Conservation (phyloP, 148 eudicot genomes). For the Rhododendron williamsianum region DNA sequence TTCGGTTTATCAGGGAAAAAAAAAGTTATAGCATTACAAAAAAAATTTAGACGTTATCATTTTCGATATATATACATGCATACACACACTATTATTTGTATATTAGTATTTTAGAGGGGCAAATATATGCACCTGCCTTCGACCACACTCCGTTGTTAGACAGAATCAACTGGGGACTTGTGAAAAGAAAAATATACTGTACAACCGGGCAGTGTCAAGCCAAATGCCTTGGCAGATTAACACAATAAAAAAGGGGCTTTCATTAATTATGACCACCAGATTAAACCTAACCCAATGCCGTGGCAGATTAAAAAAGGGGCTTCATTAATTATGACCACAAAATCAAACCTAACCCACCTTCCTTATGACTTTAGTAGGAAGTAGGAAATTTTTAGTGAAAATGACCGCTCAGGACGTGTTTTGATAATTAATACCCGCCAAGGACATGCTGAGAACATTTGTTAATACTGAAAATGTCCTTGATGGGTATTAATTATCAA, state of each 20-base stretch:
- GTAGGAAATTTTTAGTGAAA: no score
- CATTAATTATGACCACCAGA: conserved; percentile 3
- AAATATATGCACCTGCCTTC: background rate
- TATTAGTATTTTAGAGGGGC: background rate
- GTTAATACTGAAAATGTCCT: no score
- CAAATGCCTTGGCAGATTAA: background rate
- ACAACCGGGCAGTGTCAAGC: background rate
- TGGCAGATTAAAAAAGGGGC: background rate
- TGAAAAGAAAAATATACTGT: background rate
- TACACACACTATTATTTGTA: background rate
- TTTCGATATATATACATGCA: background rate
- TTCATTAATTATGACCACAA: background rate
- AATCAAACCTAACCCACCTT: conserved; percentile 10
- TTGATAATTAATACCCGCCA: no score
- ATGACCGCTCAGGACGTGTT: no score
- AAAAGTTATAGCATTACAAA: no score
- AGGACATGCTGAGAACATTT: no score
- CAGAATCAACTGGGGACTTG: background rate
- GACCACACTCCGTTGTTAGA: background rate
- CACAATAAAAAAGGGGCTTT: background rate
- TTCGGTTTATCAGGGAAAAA: no score
- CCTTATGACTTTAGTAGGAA: conserved; percentile 10
- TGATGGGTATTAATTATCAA: no score
- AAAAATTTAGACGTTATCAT: no score
- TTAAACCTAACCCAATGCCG: conserved; percentile 4